Percentiles rank a stretch among this genome's conserved stretches.
These are phyloP conservation scores for Chlamydomonas sphaeroides DNA, from an alignment of 139 green algal genomes.

Conservation along the genomic window DNA sequence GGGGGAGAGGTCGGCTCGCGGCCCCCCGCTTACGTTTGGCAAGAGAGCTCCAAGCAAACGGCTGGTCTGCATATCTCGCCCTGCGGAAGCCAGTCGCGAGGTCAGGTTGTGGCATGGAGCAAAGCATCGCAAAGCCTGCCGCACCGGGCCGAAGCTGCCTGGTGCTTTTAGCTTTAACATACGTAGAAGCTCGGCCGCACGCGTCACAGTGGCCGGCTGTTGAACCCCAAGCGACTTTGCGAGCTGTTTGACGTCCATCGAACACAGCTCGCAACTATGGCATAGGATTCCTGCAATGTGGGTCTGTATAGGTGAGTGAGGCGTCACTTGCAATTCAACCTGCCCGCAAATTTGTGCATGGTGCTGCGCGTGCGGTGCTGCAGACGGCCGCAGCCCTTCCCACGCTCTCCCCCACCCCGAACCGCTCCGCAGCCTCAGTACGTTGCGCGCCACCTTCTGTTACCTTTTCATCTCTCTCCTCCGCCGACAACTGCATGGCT, in stretches of 20 bases:
- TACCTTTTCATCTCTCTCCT: too few relatives aligned
- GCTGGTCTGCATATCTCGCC: slow-evolving; percentile 31
- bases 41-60: slow-evolving; percentile 28
- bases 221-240: slow-evolving; percentile 15
- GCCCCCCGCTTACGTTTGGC: slow-evolving; percentile 10
- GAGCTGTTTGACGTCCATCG: slow-evolving; percentile 31
- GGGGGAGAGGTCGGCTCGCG: not conserved
- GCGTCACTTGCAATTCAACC: too few relatives aligned
- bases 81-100: not conserved
- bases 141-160: slow-evolving; percentile 17
- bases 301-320: too few relatives aligned
- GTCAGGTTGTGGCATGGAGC: not conserved
- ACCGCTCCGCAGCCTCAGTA: too few relatives aligned
- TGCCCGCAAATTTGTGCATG: too few relatives aligned
- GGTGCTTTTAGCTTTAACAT: slow-evolving; percentile 23
- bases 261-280: too few relatives aligned
- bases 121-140: not conserved
- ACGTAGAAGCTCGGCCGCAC: not conserved
- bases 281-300: too few relatives aligned
- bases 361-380: too few relatives aligned
- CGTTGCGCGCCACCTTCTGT: too few relatives aligned
- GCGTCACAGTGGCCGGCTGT: not conserved
- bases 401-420: too few relatives aligned
- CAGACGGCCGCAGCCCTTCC: too few relatives aligned
- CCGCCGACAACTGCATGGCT: too few relatives aligned